Percentiles rank a stretch among this genome's conserved stretches.
phyloP scores from a whole-genome alignment of 2,329 filamentous ascomycete species.

The Fusarium fracticaudum region DNA sequence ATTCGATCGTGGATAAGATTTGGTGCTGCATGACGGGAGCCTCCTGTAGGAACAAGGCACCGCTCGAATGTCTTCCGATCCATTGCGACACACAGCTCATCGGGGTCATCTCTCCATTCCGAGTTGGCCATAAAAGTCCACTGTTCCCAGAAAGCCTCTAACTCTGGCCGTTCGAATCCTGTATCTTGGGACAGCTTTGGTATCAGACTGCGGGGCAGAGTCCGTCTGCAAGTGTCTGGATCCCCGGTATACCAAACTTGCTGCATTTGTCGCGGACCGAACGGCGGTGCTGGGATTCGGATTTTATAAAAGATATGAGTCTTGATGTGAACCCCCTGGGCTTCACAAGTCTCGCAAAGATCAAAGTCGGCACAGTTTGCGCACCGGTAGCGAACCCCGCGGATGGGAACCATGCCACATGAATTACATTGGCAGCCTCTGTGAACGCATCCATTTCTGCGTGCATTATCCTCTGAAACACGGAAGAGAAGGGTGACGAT shows the following conservation, averaged over 20 bases:
- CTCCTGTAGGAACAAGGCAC: constrained; percentile 86
- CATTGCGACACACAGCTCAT: constrained; percentile 82
- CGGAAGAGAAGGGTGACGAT: constrained; percentile 87
- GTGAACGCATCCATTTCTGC: constrained; percentile 89
- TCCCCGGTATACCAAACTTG: constrained; percentile 91
- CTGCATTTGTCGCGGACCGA: constrained; percentile 82
- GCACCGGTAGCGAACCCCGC: constrained; percentile 92
- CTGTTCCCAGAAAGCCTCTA: constrained; percentile 96
- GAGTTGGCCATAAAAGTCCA: constrained; percentile 93
- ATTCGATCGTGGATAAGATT: constrained; percentile 96
- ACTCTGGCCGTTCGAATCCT: constrained; percentile 83
- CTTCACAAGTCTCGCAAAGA: constrained; percentile 92
- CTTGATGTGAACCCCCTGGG: constrained; percentile 79
- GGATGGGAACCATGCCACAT: constrained; percentile 88
- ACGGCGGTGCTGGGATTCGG: constrained; percentile 84
- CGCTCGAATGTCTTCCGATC: constrained; percentile 93
- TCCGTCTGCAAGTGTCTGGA: constrained; percentile 74
- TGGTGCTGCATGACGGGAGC: constrained; percentile 78
- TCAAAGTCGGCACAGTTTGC: constrained; percentile 97
- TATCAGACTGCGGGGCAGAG: constrained; percentile 73
- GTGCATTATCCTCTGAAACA: constrained; percentile 92
- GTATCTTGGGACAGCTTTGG: constrained; percentile 76
- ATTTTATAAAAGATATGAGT: constrained; percentile 98
- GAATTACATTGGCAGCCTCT: constrained; percentile 91
- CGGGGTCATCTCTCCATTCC: constrained; percentile 83